phyloP scores from a whole-genome alignment of 2,329 filamentous ascomycete genomes.

The Talaromyces islandicus region DNA sequence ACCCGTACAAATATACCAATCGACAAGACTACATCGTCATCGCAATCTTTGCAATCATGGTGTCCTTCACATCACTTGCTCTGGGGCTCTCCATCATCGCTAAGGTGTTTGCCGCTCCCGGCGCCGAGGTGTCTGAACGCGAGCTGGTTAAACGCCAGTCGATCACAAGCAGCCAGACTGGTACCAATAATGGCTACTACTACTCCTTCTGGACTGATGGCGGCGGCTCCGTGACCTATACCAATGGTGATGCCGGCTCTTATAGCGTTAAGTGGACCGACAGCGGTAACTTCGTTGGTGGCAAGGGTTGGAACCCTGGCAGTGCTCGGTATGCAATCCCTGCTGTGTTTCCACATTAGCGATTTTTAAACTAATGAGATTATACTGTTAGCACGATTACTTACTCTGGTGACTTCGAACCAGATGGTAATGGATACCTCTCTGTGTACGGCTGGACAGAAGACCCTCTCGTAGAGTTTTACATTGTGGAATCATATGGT shows the following conservation, averaged over 20 bases:
- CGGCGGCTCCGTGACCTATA: conserved; percentile 38
- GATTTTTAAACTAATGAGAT: background rate
- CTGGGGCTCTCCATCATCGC: background rate
- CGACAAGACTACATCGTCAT: background rate
- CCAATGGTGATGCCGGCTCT: conserved; percentile 27
- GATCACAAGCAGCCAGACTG: conserved; percentile 2
- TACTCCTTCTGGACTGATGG: conserved; percentile 8
- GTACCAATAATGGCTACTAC: conserved; percentile 5
- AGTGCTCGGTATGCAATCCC: conserved; percentile 37
- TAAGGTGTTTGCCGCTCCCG: background rate
- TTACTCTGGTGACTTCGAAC: conserved; percentile 25
- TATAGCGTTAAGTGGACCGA: conserved; percentile 32
- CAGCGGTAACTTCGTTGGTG: conserved; percentile 50
- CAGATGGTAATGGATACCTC: conserved; percentile 23
- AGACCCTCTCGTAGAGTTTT: conserved; percentile 30
- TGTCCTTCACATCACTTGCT: background rate
- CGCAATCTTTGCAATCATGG: background rate
- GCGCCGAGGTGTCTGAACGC: background rate
- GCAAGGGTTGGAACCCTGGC: conserved; percentile 56
- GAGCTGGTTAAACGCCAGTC: conserved; percentile 1
- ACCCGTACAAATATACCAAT: background rate
- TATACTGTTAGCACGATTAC: conserved; percentile 14
- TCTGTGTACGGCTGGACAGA: conserved; percentile 40
- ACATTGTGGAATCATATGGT: conserved; percentile 30
- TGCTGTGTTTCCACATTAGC: background rate